Conservation (phyloP, 1,284 basidiomycete species). For the Malassezia equina region DNA sequence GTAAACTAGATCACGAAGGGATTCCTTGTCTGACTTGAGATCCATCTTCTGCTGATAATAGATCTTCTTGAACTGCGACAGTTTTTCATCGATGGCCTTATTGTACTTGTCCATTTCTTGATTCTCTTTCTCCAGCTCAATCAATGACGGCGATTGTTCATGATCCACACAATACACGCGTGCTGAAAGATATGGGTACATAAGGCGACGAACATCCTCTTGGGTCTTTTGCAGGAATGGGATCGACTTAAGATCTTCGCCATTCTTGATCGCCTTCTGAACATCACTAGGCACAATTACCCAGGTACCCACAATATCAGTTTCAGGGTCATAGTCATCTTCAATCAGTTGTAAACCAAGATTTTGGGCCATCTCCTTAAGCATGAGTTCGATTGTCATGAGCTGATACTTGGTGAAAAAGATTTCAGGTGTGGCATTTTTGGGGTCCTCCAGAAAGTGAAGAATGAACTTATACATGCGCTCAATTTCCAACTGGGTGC, state of each 20-base stretch:
- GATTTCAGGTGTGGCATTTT: conserved; percentile 26
- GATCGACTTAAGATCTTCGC: conserved; percentile 17
- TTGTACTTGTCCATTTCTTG: neutral
- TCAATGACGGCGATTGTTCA: conserved; percentile 16
- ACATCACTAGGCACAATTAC: conserved; percentile 23
- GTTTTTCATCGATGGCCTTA: conserved; percentile 59
- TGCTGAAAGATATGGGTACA: conserved; percentile 78
- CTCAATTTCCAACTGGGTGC: neutral
- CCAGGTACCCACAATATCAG: conserved; percentile 29
- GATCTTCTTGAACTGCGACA: conserved; percentile 78
- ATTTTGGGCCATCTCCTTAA: neutral
- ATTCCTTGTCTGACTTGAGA: conserved; percentile 54
- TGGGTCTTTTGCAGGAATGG: conserved; percentile 48
- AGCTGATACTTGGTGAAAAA: conserved; percentile 22
- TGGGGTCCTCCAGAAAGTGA: conserved; percentile 17
- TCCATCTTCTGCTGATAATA: conserved; percentile 61
- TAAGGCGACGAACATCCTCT: conserved; percentile 67
- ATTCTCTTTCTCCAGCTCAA: neutral
- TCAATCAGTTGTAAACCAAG: neutral
- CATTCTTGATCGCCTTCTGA: conserved; percentile 1
- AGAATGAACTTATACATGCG: conserved; percentile 12
- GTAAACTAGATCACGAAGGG: conserved; percentile 39
- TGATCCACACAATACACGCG: conserved; percentile 49
- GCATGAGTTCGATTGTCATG: conserved; percentile 9
- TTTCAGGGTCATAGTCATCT: conserved; percentile 40